Conservation (phyloP, 495 filamentous ascomycete genomes). For the Amorphotheca resinae region DNA sequence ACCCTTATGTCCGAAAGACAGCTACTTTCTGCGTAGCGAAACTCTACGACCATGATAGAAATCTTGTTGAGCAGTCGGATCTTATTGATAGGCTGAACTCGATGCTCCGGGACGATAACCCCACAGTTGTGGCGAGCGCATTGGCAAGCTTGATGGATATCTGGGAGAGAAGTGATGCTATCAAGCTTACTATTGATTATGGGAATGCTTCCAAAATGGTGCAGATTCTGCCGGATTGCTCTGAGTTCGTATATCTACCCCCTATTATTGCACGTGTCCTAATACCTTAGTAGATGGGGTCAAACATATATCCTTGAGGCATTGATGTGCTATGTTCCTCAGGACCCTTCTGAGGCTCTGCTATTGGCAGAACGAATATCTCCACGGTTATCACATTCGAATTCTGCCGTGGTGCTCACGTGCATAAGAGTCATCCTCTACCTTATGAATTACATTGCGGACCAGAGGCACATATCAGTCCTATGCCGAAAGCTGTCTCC, state of each 20-base stretch:
- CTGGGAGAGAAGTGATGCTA: conserved; percentile 93
- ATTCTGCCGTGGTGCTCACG: conserved; percentile 91
- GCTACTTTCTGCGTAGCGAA: conserved; percentile 95
- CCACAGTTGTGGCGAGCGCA: conserved; percentile 91
- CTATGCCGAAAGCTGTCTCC: conserved; percentile 91
- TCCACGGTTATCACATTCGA: conserved; percentile 87
- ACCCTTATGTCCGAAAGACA: conserved; percentile 97
- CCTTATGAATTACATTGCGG: conserved; percentile 96
- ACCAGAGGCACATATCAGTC: conserved; percentile 78
- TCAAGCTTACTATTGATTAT: conserved; percentile 97
- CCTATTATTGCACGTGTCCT: conserved; percentile 1
- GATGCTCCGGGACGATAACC: conserved; percentile 89
- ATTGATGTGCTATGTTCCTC: conserved; percentile 94
- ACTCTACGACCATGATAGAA: conserved; percentile 89
- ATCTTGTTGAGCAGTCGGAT: conserved; percentile 79
- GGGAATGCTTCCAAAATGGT: conserved; percentile 95
- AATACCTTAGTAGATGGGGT: conserved; percentile 61
- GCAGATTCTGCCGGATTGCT: conserved; percentile 90
- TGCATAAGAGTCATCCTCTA: conserved; percentile 94
- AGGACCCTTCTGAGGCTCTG: conserved; percentile 75
- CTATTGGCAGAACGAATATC: conserved; percentile 88
- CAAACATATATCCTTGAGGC: conserved; percentile 98
- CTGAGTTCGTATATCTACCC: conserved; percentile 55
- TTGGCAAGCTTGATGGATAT: conserved; percentile 92
- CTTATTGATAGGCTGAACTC: conserved; percentile 85